Conservation (phyloP, 805 yeast genomes). For the Grigorovia yakushimaensis region DNA sequence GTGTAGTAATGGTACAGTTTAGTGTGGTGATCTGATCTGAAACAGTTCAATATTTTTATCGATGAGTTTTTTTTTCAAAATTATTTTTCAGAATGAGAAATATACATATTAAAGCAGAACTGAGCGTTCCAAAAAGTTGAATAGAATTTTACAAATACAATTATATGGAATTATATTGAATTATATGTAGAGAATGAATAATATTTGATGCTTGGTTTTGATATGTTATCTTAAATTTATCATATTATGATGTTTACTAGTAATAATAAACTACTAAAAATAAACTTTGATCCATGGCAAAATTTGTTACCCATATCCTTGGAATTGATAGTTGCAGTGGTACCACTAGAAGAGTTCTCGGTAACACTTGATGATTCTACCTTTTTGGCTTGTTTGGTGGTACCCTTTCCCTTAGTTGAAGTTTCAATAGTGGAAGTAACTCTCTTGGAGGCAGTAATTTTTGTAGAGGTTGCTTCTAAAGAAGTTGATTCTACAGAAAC, state of each 20-base stretch:
- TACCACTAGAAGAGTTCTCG: constrained; percentile 2
- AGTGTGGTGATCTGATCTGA: too few relatives aligned
- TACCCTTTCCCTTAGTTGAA: neutral
- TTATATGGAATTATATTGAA: neutral
- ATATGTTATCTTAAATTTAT: neutral
- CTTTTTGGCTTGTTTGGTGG: neutral
- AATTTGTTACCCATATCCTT: neutral
- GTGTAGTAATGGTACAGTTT: too few relatives aligned
- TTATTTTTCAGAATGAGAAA: too few relatives aligned
- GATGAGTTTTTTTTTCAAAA: too few relatives aligned
- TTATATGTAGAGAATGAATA: neutral
- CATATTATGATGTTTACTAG: neutral
- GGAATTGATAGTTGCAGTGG: constrained; percentile 1
- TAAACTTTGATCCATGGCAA: neutral
- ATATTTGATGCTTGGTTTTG: neutral
- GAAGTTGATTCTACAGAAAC: too few relatives aligned
- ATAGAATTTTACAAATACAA: too few relatives aligned
- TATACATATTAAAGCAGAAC: too few relatives aligned
- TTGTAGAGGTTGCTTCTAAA: too few relatives aligned
- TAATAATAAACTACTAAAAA: neutral
- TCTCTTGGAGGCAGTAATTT: neutral
- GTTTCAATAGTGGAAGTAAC: neutral
- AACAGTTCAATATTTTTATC: too few relatives aligned
- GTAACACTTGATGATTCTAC: neutral
- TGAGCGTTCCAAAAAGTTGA: too few relatives aligned